Evolutionary conservation across 768 basidiomycete genomes (phyloP), one percentile per base, ranked within the genome.

Genomic region (Sporobolomyces phaffii): DNA sequence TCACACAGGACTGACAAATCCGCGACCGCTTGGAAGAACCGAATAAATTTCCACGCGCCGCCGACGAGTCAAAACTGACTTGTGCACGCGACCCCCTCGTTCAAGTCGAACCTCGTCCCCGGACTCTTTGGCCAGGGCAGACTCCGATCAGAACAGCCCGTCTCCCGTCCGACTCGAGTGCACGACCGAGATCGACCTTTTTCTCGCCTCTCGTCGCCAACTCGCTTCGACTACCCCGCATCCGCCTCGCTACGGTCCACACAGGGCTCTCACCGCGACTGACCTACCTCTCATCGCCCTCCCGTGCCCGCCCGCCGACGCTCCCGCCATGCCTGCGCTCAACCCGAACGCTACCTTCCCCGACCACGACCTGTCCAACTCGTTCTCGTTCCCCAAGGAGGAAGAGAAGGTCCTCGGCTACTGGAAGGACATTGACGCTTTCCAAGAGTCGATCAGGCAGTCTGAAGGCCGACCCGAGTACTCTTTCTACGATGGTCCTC

Each of bases 381-480:
- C 50, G 22, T 94, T 94, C 78, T 85, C 85, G 78, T 94, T 92
- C 76, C 81, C 91, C 24, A 85, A 85, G 78, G 91, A 91, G 78
- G 91, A 93, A 77, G 86, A 68, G 53, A 58, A 74, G 18, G 60
- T 65, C 14, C 61, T 68, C 48, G 81, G 83, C 57, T 97, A 85
- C 80, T 98, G 94, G 94, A 82, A 84, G 73, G 91, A 93, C 77
- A 99, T 99, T 77, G 91, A 98, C 81, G 96, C 96, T 68, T 99
- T 99, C 80, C 85, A 87, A 76, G 97, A 93, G 10, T 90, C 89
- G 73, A 79, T 97, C 73, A 91, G 91, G 80, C 85, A 93, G 50
- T 91, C 90, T 0, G 87, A 94, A 76, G 92, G 92, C 5, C 83
- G 86, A 43, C 91, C 92, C 22, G 86, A 89, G 75, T 99, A 82